phyloP scores from a whole-genome alignment of 1,284 basidiomycete genomes.

The Meira nashicola region DNA sequence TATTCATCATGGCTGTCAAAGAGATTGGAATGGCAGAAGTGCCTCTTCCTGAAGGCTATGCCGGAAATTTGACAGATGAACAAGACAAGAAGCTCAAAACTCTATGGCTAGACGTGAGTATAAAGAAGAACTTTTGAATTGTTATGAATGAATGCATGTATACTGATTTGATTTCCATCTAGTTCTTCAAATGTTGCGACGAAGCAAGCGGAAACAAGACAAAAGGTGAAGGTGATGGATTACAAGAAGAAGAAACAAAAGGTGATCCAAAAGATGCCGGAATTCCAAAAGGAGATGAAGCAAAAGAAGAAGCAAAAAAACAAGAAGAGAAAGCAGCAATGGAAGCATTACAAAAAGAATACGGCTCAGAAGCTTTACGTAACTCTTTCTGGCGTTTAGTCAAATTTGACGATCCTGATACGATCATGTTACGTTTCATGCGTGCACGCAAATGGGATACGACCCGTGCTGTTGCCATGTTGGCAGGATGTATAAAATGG shows the following conservation, averaged over 20 bases:
- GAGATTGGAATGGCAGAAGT: constrained; percentile 6
- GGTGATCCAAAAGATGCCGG: constrained; percentile 29
- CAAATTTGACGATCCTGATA: constrained; percentile 46
- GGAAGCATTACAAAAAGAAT: constrained; percentile 49
- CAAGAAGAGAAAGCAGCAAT: constrained; percentile 51
- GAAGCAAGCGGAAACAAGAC: constrained; percentile 28
- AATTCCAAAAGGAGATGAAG: constrained; percentile 47
- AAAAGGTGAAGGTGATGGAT: constrained; percentile 25
- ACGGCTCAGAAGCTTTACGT: constrained; percentile 51
- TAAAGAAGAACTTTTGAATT: neutral
- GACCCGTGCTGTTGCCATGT: constrained; percentile 53
- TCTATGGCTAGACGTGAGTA: constrained; percentile 40
- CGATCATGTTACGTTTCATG: constrained; percentile 52
- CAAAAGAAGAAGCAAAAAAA: constrained; percentile 48
- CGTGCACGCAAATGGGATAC: constrained; percentile 54
- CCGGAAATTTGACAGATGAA: constrained; percentile 39
- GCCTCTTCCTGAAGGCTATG: constrained; percentile 10
- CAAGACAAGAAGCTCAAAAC: constrained; percentile 48
- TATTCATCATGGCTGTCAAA: neutral
- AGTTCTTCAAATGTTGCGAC: constrained; percentile 10
- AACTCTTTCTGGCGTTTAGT: constrained; percentile 53
- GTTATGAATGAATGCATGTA: neutral
- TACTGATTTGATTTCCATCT: neutral
- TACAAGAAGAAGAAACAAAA: constrained; percentile 7
- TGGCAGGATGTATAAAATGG: constrained; percentile 47